Conservation (phyloP, 2,329 filamentous ascomycete species). For the Aspergillus latus region DNA sequence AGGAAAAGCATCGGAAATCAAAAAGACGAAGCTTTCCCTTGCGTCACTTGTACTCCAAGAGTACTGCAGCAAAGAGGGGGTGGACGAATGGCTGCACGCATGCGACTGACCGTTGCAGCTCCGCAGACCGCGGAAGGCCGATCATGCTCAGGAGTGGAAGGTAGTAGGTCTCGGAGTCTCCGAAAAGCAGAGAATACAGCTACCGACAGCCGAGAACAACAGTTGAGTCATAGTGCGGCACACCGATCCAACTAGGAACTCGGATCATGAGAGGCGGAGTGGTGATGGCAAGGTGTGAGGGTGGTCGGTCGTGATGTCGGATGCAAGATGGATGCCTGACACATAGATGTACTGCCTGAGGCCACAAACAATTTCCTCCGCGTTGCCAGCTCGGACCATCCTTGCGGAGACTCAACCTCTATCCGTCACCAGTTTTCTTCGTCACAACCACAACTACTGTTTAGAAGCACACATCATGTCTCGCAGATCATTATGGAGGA, state of each 20-base stretch:
- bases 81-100: neutral
- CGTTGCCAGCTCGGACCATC: neutral
- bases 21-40: neutral
- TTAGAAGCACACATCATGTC: constrained; percentile 28
- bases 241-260: too few relatives aligned
- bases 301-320: neutral
- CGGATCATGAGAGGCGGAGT: too few relatives aligned
- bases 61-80: neutral
- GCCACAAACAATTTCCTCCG: constrained; percentile 2
- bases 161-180: too few relatives aligned
- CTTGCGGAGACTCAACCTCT: neutral
- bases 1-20: neutral
- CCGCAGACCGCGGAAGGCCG: neutral
- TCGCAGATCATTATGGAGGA: constrained; percentile 38
- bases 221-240: too few relatives aligned
- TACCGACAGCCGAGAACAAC: too few relatives aligned
- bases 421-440: neutral
- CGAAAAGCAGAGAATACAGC: too few relatives aligned
- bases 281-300: neutral
- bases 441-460: neutral
- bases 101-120: neutral
- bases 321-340: neutral
- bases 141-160: neutral
- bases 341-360: constrained; percentile 1
- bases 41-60: neutral